These are phyloP conservation scores for Colletotrichum spinosum DNA, from an alignment of 2,329 filamentous ascomycete genomes.

Conservation along the genomic window DNA sequence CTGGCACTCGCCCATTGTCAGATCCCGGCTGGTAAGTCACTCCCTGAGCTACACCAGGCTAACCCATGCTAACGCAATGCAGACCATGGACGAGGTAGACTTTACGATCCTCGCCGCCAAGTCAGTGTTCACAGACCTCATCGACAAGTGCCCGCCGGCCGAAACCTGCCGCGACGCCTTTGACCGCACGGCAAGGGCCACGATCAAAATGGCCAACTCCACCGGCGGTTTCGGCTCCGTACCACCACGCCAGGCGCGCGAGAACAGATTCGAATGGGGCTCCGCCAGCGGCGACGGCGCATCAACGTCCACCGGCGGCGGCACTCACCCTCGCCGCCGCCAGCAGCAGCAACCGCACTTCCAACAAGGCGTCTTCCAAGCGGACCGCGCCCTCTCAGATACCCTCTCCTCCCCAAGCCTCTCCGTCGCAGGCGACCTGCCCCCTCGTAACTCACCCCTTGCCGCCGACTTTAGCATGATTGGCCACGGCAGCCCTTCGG, in stretches of 20 bases:
- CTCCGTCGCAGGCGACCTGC: slow-evolving; percentile 49
- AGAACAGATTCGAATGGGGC: slow-evolving; percentile 44
- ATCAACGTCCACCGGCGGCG: slow-evolving; percentile 40
- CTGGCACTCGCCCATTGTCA: slow-evolving; percentile 92
- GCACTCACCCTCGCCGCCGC: slow-evolving; percentile 27
- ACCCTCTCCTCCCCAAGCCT: slow-evolving; percentile 55
- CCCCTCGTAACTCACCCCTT: slow-evolving; percentile 55
- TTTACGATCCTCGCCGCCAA: slow-evolving; percentile 94
- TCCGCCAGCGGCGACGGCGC: slow-evolving; percentile 42
- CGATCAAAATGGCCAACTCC: slow-evolving; percentile 92
- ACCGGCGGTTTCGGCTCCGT: slow-evolving; percentile 80
- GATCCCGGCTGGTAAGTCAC: slow-evolving; percentile 82
- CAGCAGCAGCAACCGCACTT: slow-evolving; percentile 38
- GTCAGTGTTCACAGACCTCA: slow-evolving; percentile 90
- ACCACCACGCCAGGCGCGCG: slow-evolving; percentile 29
- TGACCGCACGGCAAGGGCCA: slow-evolving; percentile 93
- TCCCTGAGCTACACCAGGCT: not conserved
- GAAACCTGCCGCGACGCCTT: slow-evolving; percentile 96
- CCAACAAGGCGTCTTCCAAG: slow-evolving; percentile 41
- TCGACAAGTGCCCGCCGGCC: slow-evolving; percentile 93
- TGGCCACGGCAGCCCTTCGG: slow-evolving; percentile 45
- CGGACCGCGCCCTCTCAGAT: slow-evolving; percentile 53
- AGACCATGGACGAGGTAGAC: slow-evolving; percentile 95
- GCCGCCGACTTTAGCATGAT: slow-evolving; percentile 51
- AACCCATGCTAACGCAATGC: slow-evolving; percentile 41